Conservation (phyloP, 306 rosid genomes). For the Cucumis melo region DNA sequence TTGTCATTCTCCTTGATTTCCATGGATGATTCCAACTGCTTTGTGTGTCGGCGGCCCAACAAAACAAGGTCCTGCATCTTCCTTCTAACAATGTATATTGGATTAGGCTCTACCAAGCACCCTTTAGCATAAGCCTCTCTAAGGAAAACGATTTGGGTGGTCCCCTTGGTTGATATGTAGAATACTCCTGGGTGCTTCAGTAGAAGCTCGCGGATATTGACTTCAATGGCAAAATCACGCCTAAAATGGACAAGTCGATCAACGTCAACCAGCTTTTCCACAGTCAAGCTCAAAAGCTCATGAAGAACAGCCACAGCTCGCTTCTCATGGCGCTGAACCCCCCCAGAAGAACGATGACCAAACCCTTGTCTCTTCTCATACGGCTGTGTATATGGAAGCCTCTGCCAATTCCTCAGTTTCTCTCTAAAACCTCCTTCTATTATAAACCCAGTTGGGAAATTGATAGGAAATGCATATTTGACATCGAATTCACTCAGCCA, state of each 20-base stretch:
- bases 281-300: constrained; percentile 70
- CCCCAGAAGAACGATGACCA: constrained; percentile 30
- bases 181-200: constrained; percentile 56
- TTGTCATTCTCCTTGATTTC: constrained; percentile 8
- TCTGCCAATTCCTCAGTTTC: constrained; percentile 67
- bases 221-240: constrained; percentile 43
- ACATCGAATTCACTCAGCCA: constrained; percentile 81
- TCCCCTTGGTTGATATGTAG: constrained; percentile 61
- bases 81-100: constrained; percentile 30
- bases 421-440: constrained; percentile 49
- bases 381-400: constrained; percentile 59
- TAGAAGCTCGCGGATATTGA: constrained; percentile 50
- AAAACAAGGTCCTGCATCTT: constrained; percentile 53
- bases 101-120: constrained; percentile 41
- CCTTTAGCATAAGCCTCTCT: constrained; percentile 55
- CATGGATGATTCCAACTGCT: constrained; percentile 18
- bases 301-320: constrained; percentile 65
- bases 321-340: constrained; percentile 53
- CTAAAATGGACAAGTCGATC: constrained; percentile 59
- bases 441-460: constrained; percentile 55
- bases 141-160: constrained; percentile 46
- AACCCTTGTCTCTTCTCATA: constrained; percentile 41
- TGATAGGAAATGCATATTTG: constrained; percentile 48
- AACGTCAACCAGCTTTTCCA: constrained; percentile 70
- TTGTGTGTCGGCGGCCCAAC: constrained; percentile 36